A percentile compares a stretch with the other conserved stretches of the same genome.
Evolutionary conservation across 2,329 filamentous ascomycete species (phyloP).

Genomic region (Stagonosporopsis rhizophila): DNA sequence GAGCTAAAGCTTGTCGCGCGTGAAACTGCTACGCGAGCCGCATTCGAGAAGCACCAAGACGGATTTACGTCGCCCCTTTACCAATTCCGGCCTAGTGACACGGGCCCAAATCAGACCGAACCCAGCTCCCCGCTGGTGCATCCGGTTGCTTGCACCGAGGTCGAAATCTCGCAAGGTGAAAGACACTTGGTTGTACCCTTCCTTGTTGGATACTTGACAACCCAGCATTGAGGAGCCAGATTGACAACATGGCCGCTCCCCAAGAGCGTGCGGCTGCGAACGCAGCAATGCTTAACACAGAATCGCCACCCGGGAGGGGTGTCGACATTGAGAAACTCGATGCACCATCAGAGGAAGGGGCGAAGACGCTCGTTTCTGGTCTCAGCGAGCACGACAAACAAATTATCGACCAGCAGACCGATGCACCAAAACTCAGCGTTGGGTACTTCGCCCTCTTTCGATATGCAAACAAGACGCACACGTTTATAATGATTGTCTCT

Average conservation of each 20-base stretch:
- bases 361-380: conserved; percentile 29
- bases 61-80: conserved; percentile 14
- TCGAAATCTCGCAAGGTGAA: conserved; percentile 16
- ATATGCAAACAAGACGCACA: conserved; percentile 53
- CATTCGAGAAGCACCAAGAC: conserved; percentile 7
- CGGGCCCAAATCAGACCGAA: conserved; percentile 12
- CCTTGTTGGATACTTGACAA: conserved; percentile 8
- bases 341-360: conserved; percentile 27
- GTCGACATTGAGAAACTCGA: conserved; percentile 38
- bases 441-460: conserved; percentile 56
- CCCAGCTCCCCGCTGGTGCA: conserved; percentile 7
- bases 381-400: conserved; percentile 44
- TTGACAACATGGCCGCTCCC: conserved; percentile 15
- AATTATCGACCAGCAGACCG: conserved; percentile 50
- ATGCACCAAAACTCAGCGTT: conserved; percentile 53
- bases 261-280: conserved; percentile 17
- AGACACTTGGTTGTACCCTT: conserved; percentile 9
- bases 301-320: conserved; percentile 17
- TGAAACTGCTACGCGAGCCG: conserved; percentile 11
- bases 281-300: conserved; percentile 7
- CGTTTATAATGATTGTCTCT: conserved; percentile 58
- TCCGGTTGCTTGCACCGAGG: conserved; percentile 16
- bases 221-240: conserved; percentile 9
- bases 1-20: conserved; percentile 11
- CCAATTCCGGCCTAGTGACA: conserved; percentile 12